Evolutionary conservation across 495 filamentous ascomycete species (phyloP), one percentile per base, ranked within the genome.

Genomic region (Aspergillus avenaceus): DNA sequence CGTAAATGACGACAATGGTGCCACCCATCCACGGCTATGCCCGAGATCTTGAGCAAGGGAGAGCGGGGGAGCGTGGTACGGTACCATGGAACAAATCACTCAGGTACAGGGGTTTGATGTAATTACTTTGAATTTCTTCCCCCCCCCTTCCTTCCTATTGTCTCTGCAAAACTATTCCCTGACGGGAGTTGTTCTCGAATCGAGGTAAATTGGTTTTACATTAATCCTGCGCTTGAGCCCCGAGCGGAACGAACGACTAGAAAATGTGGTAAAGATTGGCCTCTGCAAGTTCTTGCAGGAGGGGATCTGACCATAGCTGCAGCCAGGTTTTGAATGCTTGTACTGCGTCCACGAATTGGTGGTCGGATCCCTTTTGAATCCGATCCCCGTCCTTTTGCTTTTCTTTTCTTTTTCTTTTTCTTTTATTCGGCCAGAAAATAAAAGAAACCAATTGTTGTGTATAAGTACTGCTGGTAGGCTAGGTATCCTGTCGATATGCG

Each of bases 21-120:
- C 55, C 55, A 58, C 47, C 55, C 50, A 53, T 42, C 41, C 32
- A 56, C 57, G 61, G 61, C 52, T 58, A 41, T 45, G 61, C 57
- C 57, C 57, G 61, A 63, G 61, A 63, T 60, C 61, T 56, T 42
- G 42, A 63, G 54, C 50, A 53, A 56, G 61, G 51, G 53, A 56
- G 58, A 53, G 56, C 53, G 60, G 56, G 34, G 54, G 55, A 58
- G 56, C 47, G 47, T 59, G 47, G 49, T 42, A 58, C 41, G 31
- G 52, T 51, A 53, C 59, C 54, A 53, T 58, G 54, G 52, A 50
- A 58, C 54, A 55, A 41, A 41, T 34, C 38, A 25, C 48, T 45
- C 55, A 53, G 51, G 55, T 34, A 58, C 51, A 27, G 14, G 41
- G 19, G 21, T 34, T 27, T 18, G 42, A 28, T 32, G 42, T 45